A percentile compares a stretch with the other conserved stretches of the same genome.
Evolutionary conservation across 306 rosid genomes (phyloP).

Genomic region (Glycyrrhiza uralensis): DNA sequence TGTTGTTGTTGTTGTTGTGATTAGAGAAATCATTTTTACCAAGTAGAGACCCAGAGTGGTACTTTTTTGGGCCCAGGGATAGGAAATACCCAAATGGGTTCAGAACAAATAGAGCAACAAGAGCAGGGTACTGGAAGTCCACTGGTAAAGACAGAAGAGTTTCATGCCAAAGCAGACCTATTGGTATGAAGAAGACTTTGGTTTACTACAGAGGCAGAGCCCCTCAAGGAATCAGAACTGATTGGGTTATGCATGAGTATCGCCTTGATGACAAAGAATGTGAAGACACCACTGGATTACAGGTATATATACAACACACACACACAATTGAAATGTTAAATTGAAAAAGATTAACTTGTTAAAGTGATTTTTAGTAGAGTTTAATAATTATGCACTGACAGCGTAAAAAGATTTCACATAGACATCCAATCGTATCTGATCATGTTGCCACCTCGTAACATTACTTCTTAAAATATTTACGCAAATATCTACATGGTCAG

Average conservation of each 20-base stretch:
- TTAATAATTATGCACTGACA: too few relatives aligned
- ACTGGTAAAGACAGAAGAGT: conserved; percentile 93
- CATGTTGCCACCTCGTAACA: too few relatives aligned
- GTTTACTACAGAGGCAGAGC: conserved; percentile 96
- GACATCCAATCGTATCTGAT: too few relatives aligned
- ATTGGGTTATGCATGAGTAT: conserved; percentile 99
- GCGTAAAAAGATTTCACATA: too few relatives aligned
- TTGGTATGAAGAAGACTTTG: conserved; percentile 97
- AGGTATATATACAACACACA: conserved; percentile 38
- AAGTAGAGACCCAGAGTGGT: conserved; percentile 99
- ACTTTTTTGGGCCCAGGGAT: conserved; percentile 93
- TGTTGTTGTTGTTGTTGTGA: too few relatives aligned
- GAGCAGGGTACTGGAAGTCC: conserved; percentile 97
- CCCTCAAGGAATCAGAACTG: conserved; percentile 95
- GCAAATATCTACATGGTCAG: too few relatives aligned
- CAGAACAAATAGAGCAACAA: conserved; percentile 93
- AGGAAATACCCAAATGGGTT: conserved; percentile 93
- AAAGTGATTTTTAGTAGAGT: too few relatives aligned
- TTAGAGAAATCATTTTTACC: conserved; percentile 92
- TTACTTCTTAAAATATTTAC: too few relatives aligned
- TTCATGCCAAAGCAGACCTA: conserved; percentile 61
- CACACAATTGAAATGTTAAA: too few relatives aligned
- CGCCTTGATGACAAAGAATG: conserved; percentile 84
- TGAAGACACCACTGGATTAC: conserved; percentile 66
- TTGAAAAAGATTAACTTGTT: too few relatives aligned